A percentile compares a stretch with the other conserved stretches of the same genome.
Evolutionary conservation across 768 basidiomycete species (phyloP).

Genomic region (Saitozyma podzolica): DNA sequence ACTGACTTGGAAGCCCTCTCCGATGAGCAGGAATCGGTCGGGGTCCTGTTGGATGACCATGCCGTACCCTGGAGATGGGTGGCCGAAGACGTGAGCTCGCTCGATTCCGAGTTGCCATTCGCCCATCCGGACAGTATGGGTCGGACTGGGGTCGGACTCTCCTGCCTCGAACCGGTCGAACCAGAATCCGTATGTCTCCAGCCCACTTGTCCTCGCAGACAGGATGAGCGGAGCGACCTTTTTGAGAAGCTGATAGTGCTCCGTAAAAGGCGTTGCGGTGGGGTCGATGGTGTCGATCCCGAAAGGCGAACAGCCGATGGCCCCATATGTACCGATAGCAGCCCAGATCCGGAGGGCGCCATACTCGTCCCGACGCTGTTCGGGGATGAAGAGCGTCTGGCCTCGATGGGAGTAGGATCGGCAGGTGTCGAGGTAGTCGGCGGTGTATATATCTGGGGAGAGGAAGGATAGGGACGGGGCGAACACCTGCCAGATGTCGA

Average conservation of each 20-base stretch:
- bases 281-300: conserved; percentile 5
- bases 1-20: conserved; percentile 12
- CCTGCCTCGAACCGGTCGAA: conserved; percentile 12
- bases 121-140: conserved; percentile 1
- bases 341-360: conserved; percentile 23
- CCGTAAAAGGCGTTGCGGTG: conserved; percentile 2
- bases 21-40: conserved; percentile 13
- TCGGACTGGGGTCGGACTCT: conserved; percentile 12
- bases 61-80: conserved; percentile 16
- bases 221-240: conserved; percentile 10
- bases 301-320: conserved; percentile 10
- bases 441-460: conserved; percentile 19
- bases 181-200: conserved; percentile 13
- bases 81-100: conserved; percentile 8
- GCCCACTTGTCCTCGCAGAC: conserved; percentile 5
- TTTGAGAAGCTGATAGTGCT: conserved; percentile 5
- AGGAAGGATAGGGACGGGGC: conserved; percentile 16
- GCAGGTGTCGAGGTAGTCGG: conserved; percentile 12
- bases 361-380: conserved; percentile 15
- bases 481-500: conserved; percentile 17
- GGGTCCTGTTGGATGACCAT: conserved; percentile 7
- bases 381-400: conserved; percentile 21
- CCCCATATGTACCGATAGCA: conserved; percentile 16
- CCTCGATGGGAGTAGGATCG: conserved; percentile 7
- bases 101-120: conserved; percentile 7